phyloP scores from a whole-genome alignment of 352 stramenopile genomes.

The Globisporangium abappressorium region DNA sequence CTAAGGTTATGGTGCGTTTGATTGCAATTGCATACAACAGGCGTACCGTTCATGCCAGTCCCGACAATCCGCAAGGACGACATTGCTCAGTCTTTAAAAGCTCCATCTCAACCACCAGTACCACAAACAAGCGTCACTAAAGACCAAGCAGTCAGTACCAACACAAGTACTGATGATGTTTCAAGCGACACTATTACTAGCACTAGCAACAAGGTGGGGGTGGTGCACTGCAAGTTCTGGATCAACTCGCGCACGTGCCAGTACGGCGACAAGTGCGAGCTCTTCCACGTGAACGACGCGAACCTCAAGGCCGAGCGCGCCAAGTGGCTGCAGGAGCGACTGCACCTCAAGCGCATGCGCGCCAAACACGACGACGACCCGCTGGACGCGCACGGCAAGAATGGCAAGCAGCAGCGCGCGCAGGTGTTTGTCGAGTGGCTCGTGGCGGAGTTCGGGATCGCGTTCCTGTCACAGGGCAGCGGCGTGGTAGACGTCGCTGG shows the following conservation, averaged over 20 bases:
- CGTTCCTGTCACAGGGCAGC: slow-evolving; percentile 38
- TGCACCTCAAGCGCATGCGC: slow-evolving; percentile 55
- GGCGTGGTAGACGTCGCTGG: slow-evolving; percentile 84
- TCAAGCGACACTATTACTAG: background rate
- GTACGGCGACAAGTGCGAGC: slow-evolving; percentile 59
- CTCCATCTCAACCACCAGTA: background rate
- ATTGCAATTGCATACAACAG: background rate
- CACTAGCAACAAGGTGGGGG: background rate
- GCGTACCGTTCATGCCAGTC: slow-evolving; percentile 53
- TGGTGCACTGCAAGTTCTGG: slow-evolving; percentile 75
- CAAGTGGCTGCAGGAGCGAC: slow-evolving; percentile 59
- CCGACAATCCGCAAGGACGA: slow-evolving; percentile 35
- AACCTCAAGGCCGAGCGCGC: slow-evolving; percentile 51
- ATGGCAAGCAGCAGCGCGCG: slow-evolving; percentile 63
- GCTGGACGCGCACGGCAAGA: slow-evolving; percentile 69
- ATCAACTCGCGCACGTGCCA: slow-evolving; percentile 80
- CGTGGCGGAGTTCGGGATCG: slow-evolving; percentile 57
- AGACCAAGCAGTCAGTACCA: background rate
- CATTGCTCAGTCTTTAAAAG: background rate
- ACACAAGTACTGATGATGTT: background rate
- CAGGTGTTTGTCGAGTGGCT: slow-evolving; percentile 78
- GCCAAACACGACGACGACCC: slow-evolving; percentile 59
- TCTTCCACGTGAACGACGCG: slow-evolving; percentile 45
- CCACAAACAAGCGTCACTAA: background rate
- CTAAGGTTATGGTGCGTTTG: background rate